Conservation (phyloP, 306 rosid species). For the Prosopis cineraria region DNA sequence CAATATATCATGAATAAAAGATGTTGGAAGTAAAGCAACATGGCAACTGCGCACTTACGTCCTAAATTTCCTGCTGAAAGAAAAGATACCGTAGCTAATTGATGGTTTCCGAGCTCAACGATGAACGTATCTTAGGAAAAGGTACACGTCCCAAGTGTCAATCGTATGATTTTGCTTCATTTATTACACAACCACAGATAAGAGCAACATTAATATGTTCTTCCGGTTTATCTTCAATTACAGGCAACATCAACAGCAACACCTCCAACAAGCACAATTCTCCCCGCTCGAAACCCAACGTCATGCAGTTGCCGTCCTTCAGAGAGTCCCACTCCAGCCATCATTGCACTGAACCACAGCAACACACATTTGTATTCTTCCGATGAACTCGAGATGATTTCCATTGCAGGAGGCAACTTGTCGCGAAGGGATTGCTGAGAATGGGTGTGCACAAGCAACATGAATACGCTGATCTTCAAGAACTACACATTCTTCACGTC, state of each 20-base stretch:
- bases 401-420: neutral
- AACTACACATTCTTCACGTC: neutral
- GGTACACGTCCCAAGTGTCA: neutral
- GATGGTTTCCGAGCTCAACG: neutral
- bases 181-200: neutral
- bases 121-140: neutral
- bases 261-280: neutral
- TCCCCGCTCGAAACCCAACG: neutral
- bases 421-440: neutral
- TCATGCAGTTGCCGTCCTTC: neutral
- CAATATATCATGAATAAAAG: neutral
- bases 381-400: neutral
- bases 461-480: neutral
- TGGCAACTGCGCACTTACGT: neutral
- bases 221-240: neutral
- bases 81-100: neutral
- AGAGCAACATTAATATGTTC: conserved; percentile 12
- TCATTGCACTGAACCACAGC: neutral
- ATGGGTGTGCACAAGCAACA: neutral
- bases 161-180: conserved; percentile 5
- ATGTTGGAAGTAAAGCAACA: neutral
- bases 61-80: neutral
- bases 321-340: neutral
- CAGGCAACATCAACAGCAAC: neutral
- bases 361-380: neutral